phyloP scores from a whole-genome alignment of 306 rosid species.

The Castanea crenata region DNA sequence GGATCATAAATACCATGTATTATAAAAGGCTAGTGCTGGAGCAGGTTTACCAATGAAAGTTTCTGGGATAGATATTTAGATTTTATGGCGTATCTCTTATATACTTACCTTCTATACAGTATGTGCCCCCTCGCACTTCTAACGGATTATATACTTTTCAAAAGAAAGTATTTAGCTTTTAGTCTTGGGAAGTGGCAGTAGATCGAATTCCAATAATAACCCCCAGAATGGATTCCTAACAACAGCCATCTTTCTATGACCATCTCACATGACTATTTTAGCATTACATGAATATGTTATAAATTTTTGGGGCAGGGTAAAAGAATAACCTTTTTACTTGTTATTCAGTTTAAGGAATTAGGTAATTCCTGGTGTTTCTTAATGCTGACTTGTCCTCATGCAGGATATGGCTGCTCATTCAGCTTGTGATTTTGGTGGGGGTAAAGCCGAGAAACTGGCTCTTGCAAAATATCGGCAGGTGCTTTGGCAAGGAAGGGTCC shows the following conservation, averaged over 20 bases:
- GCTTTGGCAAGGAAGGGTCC: conserved; percentile 98
- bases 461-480: conserved; percentile 91
- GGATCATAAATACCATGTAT: neutral
- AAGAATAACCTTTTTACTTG: neutral
- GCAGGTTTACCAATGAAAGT: neutral
- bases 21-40: neutral
- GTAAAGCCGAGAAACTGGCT: conserved; percentile 84
- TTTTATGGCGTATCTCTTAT: too few relatives aligned
- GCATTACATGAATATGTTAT: neutral
- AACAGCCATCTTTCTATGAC: neutral
- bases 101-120: too few relatives aligned
- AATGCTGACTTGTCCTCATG: neutral
- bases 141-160: too few relatives aligned
- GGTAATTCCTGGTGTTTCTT: neutral
- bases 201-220: neutral
- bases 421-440: conserved; percentile 99
- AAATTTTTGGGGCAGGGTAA: neutral
- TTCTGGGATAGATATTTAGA: neutral
- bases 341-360: neutral
- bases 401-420: conserved; percentile 99
- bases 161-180: too few relatives aligned
- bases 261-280: neutral
- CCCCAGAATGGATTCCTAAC: neutral
- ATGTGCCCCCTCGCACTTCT: too few relatives aligned
- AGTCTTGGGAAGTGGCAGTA: neutral